These are phyloP conservation scores for Thuidium tamariscinum DNA, from an alignment of 225 moss, liverwort and hornwort species.

Conservation along the genomic window DNA sequence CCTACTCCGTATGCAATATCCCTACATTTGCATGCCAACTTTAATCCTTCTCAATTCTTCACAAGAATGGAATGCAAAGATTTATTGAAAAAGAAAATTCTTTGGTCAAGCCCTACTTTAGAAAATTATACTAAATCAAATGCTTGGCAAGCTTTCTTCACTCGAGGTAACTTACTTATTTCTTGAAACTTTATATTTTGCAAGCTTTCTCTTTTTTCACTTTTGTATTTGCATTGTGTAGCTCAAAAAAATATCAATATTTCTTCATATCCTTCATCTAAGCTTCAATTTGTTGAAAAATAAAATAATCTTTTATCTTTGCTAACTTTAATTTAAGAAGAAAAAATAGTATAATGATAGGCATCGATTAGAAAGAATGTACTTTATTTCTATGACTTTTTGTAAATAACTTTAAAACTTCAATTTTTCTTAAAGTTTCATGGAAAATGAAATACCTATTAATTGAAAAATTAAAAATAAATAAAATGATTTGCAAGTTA, in stretches of 20 bases:
- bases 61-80: neutral
- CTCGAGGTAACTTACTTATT: neutral
- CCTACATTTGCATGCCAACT: neutral
- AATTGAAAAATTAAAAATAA: too few species aligned
- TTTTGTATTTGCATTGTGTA: neutral
- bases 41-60: neutral
- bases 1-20: neutral
- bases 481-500: neutral
- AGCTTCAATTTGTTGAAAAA: neutral
- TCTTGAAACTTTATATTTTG: neutral
- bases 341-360: too few species aligned
- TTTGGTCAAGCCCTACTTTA: neutral
- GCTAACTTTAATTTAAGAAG: neutral
- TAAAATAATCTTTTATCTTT: neutral
- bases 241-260: too few species aligned
- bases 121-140: neutral
- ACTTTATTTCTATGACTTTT: neutral
- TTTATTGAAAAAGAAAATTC: neutral
- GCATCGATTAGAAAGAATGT: neutral
- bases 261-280: neutral
- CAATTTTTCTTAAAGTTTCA: neutral
- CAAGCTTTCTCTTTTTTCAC: neutral
- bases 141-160: neutral
- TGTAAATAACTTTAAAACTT: neutral
- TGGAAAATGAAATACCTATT: too few species aligned